phyloP scores from a whole-genome alignment of 1,284 basidiomycete species.

The Puccinia coronata region DNA sequence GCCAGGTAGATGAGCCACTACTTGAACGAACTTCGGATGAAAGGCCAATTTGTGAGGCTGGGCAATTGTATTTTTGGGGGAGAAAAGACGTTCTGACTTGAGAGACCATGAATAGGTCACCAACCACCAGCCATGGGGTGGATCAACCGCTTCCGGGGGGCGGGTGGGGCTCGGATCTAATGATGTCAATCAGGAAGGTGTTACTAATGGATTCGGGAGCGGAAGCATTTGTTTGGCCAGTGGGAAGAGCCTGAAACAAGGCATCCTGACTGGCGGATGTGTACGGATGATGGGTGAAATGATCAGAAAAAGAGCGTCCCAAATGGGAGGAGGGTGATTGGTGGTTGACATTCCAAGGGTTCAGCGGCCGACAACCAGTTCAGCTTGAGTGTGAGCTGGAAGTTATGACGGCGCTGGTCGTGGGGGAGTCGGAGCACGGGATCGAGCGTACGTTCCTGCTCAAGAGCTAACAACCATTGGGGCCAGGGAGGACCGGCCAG shows the following conservation, averaged over 20 bases:
- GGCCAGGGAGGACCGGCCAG: too few species aligned
- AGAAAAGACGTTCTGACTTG: neutral
- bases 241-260: neutral
- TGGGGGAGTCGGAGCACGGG: neutral
- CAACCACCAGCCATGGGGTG: conserved; percentile 41
- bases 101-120: conserved; percentile 30
- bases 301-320: neutral
- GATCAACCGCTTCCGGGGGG: conserved; percentile 24
- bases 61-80: neutral
- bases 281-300: neutral
- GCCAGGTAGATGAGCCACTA: neutral
- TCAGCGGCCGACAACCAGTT: conserved; percentile 21
- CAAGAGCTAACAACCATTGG: too few species aligned
- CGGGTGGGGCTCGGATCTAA: conserved; percentile 38
- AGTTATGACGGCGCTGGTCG: conserved; percentile 41
- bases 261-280: neutral
- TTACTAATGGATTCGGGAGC: neutral
- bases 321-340: neutral
- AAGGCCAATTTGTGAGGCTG: neutral
- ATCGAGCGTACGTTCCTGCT: too few species aligned
- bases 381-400: conserved; percentile 46
- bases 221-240: neutral
- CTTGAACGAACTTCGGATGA: neutral
- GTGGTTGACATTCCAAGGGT: neutral
- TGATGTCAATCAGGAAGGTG: conserved; percentile 16